Conservation (phyloP, 345 rosid species). For the Geranium rotundifolium region DNA sequence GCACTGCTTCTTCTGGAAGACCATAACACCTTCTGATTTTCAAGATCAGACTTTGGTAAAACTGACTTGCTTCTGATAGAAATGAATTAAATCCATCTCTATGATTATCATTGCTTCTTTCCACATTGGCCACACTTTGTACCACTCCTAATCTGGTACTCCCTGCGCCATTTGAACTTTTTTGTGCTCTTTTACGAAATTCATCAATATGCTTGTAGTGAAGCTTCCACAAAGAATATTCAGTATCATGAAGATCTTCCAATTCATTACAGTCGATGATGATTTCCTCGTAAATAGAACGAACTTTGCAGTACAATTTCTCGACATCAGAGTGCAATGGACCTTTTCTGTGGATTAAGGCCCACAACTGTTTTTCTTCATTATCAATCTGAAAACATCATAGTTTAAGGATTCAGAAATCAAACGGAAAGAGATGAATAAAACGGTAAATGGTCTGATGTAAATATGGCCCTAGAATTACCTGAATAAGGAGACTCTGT, state of each 20-base stretch:
- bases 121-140: slow-evolving; percentile 13
- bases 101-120: slow-evolving; percentile 18
- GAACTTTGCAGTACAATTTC: slow-evolving; percentile 45
- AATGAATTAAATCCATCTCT: slow-evolving; percentile 48
- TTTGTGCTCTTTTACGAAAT: slow-evolving; percentile 61
- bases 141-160: slow-evolving; percentile 2
- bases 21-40: slow-evolving; percentile 35
- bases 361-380: slow-evolving; percentile 61
- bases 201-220: slow-evolving; percentile 78
- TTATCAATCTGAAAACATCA: slow-evolving; percentile 42
- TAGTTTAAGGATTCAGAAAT: not conserved
- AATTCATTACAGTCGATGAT: slow-evolving; percentile 35
- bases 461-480: slow-evolving; percentile 15
- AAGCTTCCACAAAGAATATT: slow-evolving; percentile 82
- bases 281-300: slow-evolving; percentile 51
- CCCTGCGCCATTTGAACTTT: slow-evolving; percentile 22
- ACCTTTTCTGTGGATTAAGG: slow-evolving; percentile 39
- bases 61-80: slow-evolving; percentile 46
- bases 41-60: slow-evolving; percentile 38
- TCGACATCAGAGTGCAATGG: slow-evolving; percentile 42
- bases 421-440: not conserved
- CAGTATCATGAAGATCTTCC: slow-evolving; percentile 67
- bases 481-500: slow-evolving; percentile 42
- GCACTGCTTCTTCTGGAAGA: slow-evolving; percentile 35
- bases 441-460: not conserved